Conservation (phyloP, 345 rosid genomes). For the Citrus glauca region DNA sequence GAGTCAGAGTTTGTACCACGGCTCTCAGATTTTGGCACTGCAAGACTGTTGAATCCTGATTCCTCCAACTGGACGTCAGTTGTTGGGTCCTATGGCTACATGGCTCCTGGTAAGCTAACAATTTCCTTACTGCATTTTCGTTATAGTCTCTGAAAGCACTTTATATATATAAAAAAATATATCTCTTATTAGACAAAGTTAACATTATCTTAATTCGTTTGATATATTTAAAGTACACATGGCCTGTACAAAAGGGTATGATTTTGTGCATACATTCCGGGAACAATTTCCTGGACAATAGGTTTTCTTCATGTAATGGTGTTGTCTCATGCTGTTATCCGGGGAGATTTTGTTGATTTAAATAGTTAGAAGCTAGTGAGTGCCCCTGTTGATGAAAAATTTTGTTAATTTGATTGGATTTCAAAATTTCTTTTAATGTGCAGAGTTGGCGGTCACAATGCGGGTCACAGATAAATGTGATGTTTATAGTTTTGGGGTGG, state of each 20-base stretch:
- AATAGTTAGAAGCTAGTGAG: not conserved
- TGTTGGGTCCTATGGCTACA: conserved; percentile 71
- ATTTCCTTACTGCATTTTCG: not conserved
- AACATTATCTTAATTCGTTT: not conserved
- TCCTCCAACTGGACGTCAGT: conserved; percentile 60
- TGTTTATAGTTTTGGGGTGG: conserved; percentile 63
- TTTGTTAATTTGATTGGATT: not conserved
- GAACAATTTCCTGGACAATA: not conserved
- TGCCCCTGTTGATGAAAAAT: not conserved
- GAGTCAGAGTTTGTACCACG: conserved; percentile 48
- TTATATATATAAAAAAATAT: not conserved
- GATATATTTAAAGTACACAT: not conserved
- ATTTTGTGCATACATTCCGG: not conserved
- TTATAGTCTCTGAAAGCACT: not conserved
- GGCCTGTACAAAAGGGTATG: not conserved
- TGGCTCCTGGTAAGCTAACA: conserved; percentile 64
- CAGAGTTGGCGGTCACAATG: conserved; percentile 45
- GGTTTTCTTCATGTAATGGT: not conserved
- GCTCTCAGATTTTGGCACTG: conserved; percentile 69
- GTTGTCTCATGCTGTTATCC: not conserved
- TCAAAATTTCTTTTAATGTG: not conserved
- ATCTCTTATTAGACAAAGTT: not conserved
- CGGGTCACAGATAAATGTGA: conserved; percentile 47
- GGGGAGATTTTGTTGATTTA: not conserved
- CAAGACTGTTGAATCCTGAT: conserved; percentile 42